These are phyloP conservation scores for Sugiyamaella sp. DNA, from an alignment of 1,139 yeast species.

Conservation along the genomic window DNA sequence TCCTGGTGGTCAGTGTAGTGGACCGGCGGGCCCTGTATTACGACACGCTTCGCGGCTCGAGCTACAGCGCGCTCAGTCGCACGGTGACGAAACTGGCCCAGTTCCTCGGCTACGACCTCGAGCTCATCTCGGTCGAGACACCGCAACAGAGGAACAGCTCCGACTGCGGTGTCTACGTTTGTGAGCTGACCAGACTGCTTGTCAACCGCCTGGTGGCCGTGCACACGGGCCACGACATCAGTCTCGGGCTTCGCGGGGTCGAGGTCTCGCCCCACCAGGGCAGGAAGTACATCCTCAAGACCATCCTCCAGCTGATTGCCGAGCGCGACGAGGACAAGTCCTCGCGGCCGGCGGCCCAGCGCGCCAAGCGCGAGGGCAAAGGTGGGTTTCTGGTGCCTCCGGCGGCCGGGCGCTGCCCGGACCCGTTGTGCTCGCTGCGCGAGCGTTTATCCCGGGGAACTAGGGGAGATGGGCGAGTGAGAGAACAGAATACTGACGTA, in stretches of 20 bases:
- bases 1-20: constrained; percentile 48
- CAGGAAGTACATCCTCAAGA: constrained; percentile 48
- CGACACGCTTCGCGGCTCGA: constrained; percentile 51
- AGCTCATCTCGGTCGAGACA: constrained; percentile 45
- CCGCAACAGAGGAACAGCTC: constrained; percentile 78
- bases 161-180: constrained; percentile 77
- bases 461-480: no score
- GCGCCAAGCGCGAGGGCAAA: not conserved
- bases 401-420: not conserved
- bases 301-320: constrained; percentile 37
- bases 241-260: constrained; percentile 42
- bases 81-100: constrained; percentile 44
- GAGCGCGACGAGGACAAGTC: constrained; percentile 13
- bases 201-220: constrained; percentile 45
- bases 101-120: constrained; percentile 34
- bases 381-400: not conserved
- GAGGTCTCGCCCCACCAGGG: constrained; percentile 49
- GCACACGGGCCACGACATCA: constrained; percentile 25
- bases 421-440: not conserved
- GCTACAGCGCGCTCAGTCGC: constrained; percentile 44
- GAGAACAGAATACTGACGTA: no score
- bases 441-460: no score
- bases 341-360: not conserved
- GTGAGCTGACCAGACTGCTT: constrained; percentile 51
- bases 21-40: constrained; percentile 48